phyloP scores from a whole-genome alignment of 805 yeast species.

The Ogataea pignaliae region DNA sequence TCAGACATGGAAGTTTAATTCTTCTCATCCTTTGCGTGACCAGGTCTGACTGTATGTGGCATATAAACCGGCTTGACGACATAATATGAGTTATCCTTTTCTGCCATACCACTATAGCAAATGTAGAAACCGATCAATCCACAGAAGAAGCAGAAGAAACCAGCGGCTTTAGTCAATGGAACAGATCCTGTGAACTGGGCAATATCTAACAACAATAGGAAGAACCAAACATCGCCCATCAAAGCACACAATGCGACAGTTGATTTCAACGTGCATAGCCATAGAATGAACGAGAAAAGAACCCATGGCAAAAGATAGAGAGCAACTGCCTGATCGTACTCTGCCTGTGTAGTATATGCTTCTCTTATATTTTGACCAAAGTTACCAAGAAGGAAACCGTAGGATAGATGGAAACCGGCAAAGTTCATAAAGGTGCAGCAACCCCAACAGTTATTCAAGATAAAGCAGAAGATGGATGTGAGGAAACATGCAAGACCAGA shows the following conservation, averaged over 20 bases:
- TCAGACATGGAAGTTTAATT: too few species aligned
- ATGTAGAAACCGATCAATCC: conserved; percentile 43
- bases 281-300: conserved; percentile 42
- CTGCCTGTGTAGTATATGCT: conserved; percentile 34
- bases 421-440: conserved; percentile 47
- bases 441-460: conserved; percentile 52
- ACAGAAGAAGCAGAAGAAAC: conserved; percentile 41
- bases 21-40: not conserved
- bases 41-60: conserved; percentile 36
- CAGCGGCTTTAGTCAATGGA: conserved; percentile 39
- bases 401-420: conserved; percentile 54
- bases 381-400: conserved; percentile 41
- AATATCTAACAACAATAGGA: conserved; percentile 41
- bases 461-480: conserved; percentile 48
- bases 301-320: conserved; percentile 49
- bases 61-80: conserved; percentile 44
- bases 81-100: conserved; percentile 54
- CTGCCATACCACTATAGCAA: conserved; percentile 44
- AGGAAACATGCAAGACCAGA: conserved; percentile 47
- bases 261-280: conserved; percentile 44
- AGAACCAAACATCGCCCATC: conserved; percentile 40
- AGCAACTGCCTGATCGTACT: conserved; percentile 41
- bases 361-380: conserved; percentile 36
- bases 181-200: conserved; percentile 36
- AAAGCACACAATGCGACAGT: conserved; percentile 38